Evolutionary conservation across 2,329 filamentous ascomycete species (phyloP).

Genomic region (Scortechinia acanthostroma): DNA sequence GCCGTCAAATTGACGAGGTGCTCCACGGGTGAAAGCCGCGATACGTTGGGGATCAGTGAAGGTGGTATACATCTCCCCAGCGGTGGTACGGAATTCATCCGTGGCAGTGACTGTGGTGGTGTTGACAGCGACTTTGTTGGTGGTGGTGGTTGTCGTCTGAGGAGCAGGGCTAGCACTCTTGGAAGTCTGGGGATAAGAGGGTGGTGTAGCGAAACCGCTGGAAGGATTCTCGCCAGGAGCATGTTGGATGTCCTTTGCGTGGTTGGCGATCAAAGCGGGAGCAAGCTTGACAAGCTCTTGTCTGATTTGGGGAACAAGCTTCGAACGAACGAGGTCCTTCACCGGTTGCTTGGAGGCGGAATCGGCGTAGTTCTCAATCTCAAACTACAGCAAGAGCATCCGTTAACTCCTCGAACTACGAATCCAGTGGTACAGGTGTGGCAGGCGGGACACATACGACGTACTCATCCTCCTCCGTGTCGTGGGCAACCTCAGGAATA

Average conservation of each 20-base stretch:
- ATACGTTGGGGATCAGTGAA: conserved; percentile 63
- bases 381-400: conserved; percentile 40
- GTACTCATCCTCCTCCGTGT: conserved; percentile 69
- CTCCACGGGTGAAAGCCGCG: conserved; percentile 57
- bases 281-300: conserved; percentile 44
- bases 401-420: not conserved
- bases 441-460: conserved; percentile 47
- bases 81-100: conserved; percentile 64
- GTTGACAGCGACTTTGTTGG: conserved; percentile 27
- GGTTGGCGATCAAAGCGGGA: conserved; percentile 52
- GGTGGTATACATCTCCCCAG: conserved; percentile 56
- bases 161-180: conserved; percentile 21
- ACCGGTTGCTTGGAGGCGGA: conserved; percentile 56
- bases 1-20: conserved; percentile 56
- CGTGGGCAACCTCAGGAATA: conserved; percentile 64
- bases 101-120: conserved; percentile 50
- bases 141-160: not conserved
- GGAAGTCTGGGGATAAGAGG: conserved; percentile 4
- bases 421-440: conserved; percentile 13
- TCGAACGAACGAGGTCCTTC: conserved; percentile 59
- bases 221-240: conserved; percentile 31
- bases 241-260: conserved; percentile 65
- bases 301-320: conserved; percentile 54
- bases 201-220: conserved; percentile 22
- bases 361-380: conserved; percentile 61